Percentiles rank a stretch among this genome's conserved stretches.
These are phyloP conservation scores for Kwoniella shivajii DNA, from an alignment of 1,284 basidiomycete species.

Conservation along the genomic window DNA sequence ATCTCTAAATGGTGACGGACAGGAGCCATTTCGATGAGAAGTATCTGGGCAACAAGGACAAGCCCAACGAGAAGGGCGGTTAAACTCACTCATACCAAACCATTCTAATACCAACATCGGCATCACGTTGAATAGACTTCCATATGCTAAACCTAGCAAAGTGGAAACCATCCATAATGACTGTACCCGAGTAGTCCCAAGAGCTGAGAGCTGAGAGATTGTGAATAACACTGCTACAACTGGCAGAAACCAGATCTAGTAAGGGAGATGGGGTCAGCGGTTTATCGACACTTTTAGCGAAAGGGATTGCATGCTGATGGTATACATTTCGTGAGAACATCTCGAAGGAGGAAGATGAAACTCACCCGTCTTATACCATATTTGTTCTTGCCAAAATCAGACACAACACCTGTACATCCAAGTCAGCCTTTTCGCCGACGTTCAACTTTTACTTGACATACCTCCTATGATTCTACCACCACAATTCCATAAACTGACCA, in stretches of 20 bases:
- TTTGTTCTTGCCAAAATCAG: slow-evolving; percentile 68
- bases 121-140: slow-evolving; percentile 72
- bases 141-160: slow-evolving; percentile 73
- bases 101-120: slow-evolving; percentile 80
- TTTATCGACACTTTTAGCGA: no score
- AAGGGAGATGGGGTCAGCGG: neutral
- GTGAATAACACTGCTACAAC: slow-evolving; percentile 69
- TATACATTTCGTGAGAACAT: neutral
- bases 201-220: slow-evolving; percentile 66
- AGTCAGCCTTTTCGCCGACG: neutral
- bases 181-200: slow-evolving; percentile 63
- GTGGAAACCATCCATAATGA: slow-evolving; percentile 75
- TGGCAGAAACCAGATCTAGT: slow-evolving; percentile 65
- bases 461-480: slow-evolving; percentile 77
- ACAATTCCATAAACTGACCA: slow-evolving; percentile 82
- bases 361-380: slow-evolving; percentile 59
- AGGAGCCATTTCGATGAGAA: neutral
- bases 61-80: neutral
- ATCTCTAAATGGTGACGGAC: neutral
- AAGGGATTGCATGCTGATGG: no score
- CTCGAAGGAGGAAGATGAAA: neutral
- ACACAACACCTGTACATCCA: slow-evolving; percentile 62
- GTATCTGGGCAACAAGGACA: neutral
- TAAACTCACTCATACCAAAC: slow-evolving; percentile 72
- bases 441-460: slow-evolving; percentile 31